Evolutionary conservation across 139 green algal genomes (phyloP).

Genomic region (Auxenochlorella protothecoides): DNA sequence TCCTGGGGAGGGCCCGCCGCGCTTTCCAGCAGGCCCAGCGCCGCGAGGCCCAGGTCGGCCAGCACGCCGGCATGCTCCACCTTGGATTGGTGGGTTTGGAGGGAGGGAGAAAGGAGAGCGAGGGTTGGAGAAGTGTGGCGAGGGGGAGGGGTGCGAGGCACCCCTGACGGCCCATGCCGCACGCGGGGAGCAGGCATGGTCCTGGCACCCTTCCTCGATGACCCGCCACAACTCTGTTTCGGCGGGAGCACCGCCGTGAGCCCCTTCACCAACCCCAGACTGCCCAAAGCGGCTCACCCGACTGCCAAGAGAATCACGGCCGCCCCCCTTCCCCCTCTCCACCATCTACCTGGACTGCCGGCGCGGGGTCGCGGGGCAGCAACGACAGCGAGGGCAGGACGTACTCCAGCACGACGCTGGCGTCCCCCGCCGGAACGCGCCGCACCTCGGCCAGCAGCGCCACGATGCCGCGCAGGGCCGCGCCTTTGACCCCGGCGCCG

Average conservation of each 20-base stretch:
- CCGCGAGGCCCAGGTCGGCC: constrained; percentile 38
- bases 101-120: background rate
- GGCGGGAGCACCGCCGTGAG: too few species aligned
- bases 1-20: too few species aligned
- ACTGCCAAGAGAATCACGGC: background rate
- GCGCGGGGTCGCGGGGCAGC: constrained; percentile 74
- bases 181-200: background rate
- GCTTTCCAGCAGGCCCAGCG: constrained; percentile 11
- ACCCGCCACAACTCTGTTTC: too few species aligned
- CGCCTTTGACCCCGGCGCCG: constrained; percentile 28
- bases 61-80: constrained; percentile 25
- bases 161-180: too few species aligned
- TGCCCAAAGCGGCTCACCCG: too few species aligned
- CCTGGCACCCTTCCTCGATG: background rate
- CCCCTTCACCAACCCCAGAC: too few species aligned
- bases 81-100: background rate
- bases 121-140: too few species aligned
- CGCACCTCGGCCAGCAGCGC: constrained; percentile 29
- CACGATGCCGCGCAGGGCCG: constrained; percentile 38
- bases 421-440: constrained; percentile 40
- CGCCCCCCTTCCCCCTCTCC: constrained; percentile 11
- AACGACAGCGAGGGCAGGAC: constrained; percentile 81
- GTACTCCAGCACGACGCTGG: constrained; percentile 84
- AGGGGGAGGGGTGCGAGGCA: too few species aligned
- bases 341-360: constrained; percentile 70